These are phyloP conservation scores for Hansenula anomala DNA, from an alignment of 1,139 yeast species.

Conservation along the genomic window DNA sequence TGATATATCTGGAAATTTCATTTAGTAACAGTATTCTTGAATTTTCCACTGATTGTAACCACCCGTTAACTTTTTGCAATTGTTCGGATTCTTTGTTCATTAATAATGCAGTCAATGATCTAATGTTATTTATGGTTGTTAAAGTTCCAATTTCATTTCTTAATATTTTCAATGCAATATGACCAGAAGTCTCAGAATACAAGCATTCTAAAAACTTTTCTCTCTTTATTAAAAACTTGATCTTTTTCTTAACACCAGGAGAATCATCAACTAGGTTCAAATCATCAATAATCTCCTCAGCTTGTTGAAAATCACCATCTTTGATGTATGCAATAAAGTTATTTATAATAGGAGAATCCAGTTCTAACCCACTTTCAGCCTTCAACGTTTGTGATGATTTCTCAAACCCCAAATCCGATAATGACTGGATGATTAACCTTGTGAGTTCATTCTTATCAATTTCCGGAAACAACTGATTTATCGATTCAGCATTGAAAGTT, in stretches of 20 bases:
- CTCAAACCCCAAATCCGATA: conserved; percentile 43
- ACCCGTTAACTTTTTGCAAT: conserved; percentile 23
- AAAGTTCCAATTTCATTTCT: conserved; percentile 32
- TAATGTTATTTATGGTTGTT: conserved; percentile 23
- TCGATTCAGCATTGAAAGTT: conserved; percentile 4
- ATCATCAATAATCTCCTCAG: conserved; percentile 29
- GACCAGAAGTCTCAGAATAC: conserved; percentile 26
- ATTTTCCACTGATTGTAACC: conserved; percentile 33
- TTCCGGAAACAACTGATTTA: conserved; percentile 20
- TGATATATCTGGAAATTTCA: conserved; percentile 39
- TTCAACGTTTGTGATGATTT: conserved; percentile 35
- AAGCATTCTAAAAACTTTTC: conserved; percentile 37
- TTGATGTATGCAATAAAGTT: conserved; percentile 35
- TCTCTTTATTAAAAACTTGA: conserved; percentile 30
- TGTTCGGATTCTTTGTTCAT: conserved; percentile 28
- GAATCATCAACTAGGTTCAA: conserved; percentile 23
- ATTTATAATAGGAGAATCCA: conserved; percentile 38
- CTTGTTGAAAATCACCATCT: conserved; percentile 37
- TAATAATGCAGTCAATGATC: conserved; percentile 30
- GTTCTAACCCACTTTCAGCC: conserved; percentile 32
- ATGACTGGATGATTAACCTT: conserved; percentile 42
- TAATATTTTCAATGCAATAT: conserved; percentile 38
- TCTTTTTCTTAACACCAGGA: conserved; percentile 14
- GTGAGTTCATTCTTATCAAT: conserved; percentile 38
- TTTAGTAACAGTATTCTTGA: conserved; percentile 40